Evolutionary conservation across 208 protist genomes (phyloP), one percentile per base, ranked within the genome.

Genomic region (Phytomonas serpens): DNA sequence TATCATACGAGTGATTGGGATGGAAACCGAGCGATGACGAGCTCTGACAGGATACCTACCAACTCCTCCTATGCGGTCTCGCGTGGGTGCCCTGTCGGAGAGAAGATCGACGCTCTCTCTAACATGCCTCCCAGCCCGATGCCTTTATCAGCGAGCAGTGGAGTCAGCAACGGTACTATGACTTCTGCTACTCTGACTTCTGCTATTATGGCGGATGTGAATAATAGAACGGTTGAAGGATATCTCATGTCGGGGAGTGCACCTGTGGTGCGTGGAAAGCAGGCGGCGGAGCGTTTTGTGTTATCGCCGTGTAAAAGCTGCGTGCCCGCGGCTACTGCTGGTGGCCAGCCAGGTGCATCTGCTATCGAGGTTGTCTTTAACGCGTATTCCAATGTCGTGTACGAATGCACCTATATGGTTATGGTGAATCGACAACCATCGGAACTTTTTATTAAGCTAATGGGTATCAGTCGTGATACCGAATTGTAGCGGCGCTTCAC

Each of bases 391-490:
- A 81, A 86, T 75, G 75, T 93, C 27, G 80, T 87, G 7, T 96
- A 89, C 72, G 88, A 92, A 73, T 80, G 79, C 5, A 72, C 76
- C 37, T 96, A 78, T 76, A 57, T 76, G 63, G 77, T 96, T 27
- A 62, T 83, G 1, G 79, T 89, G 30, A 79, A 90, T 66, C 82
- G 72, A 47, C 34, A 76, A 34, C 42, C 80, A 19, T 69, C 80
- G 4, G 78, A 80, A 33, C 69, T 67, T 31, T 73, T 67, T 7
- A 82, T 96, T 13, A 32, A 84, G 11, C 71, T 96, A 40, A 77
- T 83, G 19, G 91, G 91, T 27, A 87, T 93, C 64, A 93, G 88
- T 61, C 84, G 91, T 61, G 88, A 92, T 73, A 87, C 86, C 4
- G 91, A 96, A 76, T 72, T 93, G 71, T 96, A 75, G 67, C 34